These are phyloP conservation scores for Vitis hybrid DNA, from an alignment of 177 flowering plant species.

Conservation along the genomic window DNA sequence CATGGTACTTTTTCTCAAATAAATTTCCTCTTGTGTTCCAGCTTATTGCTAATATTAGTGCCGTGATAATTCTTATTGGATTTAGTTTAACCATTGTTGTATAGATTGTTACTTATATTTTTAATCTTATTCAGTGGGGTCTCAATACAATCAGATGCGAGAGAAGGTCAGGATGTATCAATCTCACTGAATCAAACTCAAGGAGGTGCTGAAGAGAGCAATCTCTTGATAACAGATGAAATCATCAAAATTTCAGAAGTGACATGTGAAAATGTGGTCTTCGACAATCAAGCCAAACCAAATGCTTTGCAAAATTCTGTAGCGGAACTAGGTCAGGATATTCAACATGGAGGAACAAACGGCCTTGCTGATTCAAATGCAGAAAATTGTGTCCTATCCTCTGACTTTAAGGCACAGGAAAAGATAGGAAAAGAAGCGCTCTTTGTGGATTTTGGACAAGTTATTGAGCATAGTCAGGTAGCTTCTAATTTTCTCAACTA, in stretches of 20 bases:
- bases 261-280: conserved; percentile 12
- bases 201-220: conserved; percentile 28
- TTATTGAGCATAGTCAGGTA: conserved; percentile 23
- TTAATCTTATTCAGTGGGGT: conserved; percentile 23
- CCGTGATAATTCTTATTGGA: background rate
- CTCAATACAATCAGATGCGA: conserved; percentile 11
- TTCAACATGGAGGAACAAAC: conserved; percentile 17
- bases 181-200: conserved; percentile 18
- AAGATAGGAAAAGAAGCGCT: conserved; percentile 7
- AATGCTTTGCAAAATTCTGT: conserved; percentile 8
- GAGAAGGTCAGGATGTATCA: conserved; percentile 19
- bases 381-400: conserved; percentile 12
- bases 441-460: conserved; percentile 14
- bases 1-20: conserved; percentile 26
- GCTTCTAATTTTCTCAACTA: background rate
- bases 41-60: background rate
- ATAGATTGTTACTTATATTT: conserved; percentile 5
- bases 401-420: conserved; percentile 6
- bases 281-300: conserved; percentile 4
- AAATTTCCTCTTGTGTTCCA: background rate
- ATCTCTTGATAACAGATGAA: conserved; percentile 27
- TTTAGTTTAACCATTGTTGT: background rate
- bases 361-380: conserved; percentile 10
- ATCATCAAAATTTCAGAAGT: conserved; percentile 25
- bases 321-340: conserved; percentile 18